Percentiles rank a stretch among this genome's conserved stretches.
Evolutionary conservation across 345 rosid species (phyloP).

Genomic region (Gossypium rotundifolium): DNA sequence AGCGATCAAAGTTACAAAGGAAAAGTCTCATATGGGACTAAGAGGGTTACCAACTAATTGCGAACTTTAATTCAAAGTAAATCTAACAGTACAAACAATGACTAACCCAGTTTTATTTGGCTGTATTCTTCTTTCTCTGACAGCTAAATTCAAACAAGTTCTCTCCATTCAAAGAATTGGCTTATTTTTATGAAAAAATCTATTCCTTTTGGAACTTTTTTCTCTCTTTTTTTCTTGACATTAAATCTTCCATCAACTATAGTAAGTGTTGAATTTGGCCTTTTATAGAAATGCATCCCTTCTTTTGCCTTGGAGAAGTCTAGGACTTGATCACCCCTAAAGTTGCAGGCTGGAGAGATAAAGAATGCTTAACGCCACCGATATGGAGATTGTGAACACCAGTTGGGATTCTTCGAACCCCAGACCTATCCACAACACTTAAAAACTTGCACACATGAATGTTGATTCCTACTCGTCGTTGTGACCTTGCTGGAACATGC

Average conservation of each 20-base stretch:
- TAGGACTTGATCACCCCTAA: slow-evolving; percentile 49
- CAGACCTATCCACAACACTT: slow-evolving; percentile 74
- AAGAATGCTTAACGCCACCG: slow-evolving; percentile 50
- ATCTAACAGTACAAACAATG: slow-evolving; percentile 1
- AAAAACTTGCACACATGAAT: slow-evolving; percentile 80
- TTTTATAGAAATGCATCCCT: neutral
- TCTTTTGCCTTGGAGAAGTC: neutral
- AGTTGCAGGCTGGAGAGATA: slow-evolving; percentile 54
- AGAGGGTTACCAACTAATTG: neutral
- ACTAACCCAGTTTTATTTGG: neutral
- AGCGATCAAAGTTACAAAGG: neutral
- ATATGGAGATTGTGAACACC: slow-evolving; percentile 71
- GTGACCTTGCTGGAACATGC: slow-evolving; percentile 47
- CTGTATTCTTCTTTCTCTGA: neutral
- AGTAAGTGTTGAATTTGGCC: neutral
- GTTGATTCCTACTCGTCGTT: slow-evolving; percentile 41
- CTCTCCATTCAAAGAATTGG: neutral
- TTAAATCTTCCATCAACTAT: neutral
- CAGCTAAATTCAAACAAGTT: neutral
- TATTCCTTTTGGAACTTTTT: neutral
- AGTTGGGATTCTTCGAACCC: slow-evolving; percentile 75
- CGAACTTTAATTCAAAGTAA: neutral
- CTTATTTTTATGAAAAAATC: neutral
- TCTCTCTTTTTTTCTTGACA: neutral
- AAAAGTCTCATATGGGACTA: neutral